Evolutionary conservation across 352 stramenopile genomes (phyloP), one percentile per base, ranked within the genome.

Genomic region (Phytophthora megakarya): DNA sequence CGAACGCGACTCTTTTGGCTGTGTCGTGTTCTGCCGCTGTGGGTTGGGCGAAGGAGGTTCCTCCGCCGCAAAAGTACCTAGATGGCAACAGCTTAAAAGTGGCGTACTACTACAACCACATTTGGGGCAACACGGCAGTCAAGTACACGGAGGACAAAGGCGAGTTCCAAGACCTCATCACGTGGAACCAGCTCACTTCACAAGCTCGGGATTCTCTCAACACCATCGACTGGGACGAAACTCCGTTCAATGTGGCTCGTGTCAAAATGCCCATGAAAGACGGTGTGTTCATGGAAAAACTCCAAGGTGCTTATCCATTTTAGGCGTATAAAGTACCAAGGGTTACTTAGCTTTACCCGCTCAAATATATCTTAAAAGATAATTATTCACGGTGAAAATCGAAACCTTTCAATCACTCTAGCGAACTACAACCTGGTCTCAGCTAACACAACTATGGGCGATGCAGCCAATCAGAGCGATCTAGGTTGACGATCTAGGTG

Each of bases 251-350:
- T 44, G 53, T 76, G 38, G 53, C 30, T 40, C 53, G 51, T 12
- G 59, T 65, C 8, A 63, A 67, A 25, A 63, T 76, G 47, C 68
- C 68, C 9, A 58, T 76, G 43, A 73, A 76, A 11, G 30, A 35
- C 30, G 30, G 30, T 11, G 30, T 35, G 8, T 35, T 35, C 30
- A 35, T 35, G 30, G 30, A 35, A 12, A 35, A 73, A 37, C 47
- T 76, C n/a, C 35, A 45, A 0, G 44, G 35, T 4, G 60, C 51
- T 7, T 63, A 56, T 16, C 60, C 51, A 1, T 63, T 62, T 30
- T 67, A 68, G 25, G n/a, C n/a, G n/a, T n/a, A n/a, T n/a, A n/a
- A n/a, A n/a, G n/a, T n/a, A n/a, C n/a, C n/a, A n/a, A n/a, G n/a
- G n/a, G n/a, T n/a, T n/a, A n/a, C n/a, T n/a, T n/a, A n/a, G n/a